Conservation (phyloP, 768 basidiomycete genomes). For the Daedalea quercina region DNA sequence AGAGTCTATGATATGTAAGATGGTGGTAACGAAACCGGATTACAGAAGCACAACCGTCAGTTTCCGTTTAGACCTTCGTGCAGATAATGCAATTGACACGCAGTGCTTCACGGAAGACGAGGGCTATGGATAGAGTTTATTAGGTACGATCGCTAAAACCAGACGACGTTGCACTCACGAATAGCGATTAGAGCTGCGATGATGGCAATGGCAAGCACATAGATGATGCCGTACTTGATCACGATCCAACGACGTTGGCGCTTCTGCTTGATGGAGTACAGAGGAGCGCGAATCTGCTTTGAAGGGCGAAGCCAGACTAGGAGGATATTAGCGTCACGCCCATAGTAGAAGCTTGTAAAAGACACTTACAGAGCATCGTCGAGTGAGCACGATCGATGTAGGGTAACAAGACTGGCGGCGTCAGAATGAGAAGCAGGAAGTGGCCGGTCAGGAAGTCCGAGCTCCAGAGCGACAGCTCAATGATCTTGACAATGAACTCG, state of each 20-base stretch:
- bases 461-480: conserved; percentile 93
- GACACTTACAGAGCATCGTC: conserved; percentile 77
- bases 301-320: conserved; percentile 93
- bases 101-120: conserved; percentile 21
- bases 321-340: background rate
- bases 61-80: conserved; percentile 20
- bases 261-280: conserved; percentile 87
- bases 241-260: conserved; percentile 89
- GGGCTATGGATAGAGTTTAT: conserved; percentile 9
- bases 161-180: conserved; percentile 43
- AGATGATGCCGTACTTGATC: conserved; percentile 78
- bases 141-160: background rate
- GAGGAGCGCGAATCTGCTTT: conserved; percentile 87
- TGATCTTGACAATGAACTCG: conserved; percentile 96
- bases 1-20: conserved; percentile 9
- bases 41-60: background rate
- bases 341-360: background rate
- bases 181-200: conserved; percentile 74
- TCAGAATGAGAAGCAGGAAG: conserved; percentile 84
- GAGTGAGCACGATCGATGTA: conserved; percentile 91
- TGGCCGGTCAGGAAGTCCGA: conserved; percentile 89
- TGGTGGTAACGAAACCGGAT: conserved; percentile 6
- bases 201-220: conserved; percentile 55
- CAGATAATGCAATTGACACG: conserved; percentile 23
- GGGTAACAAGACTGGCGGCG: conserved; percentile 82